These are phyloP conservation scores for Berberis thunbergii DNA, from an alignment of 164 flowering plant genomes.

Conservation along the genomic window DNA sequence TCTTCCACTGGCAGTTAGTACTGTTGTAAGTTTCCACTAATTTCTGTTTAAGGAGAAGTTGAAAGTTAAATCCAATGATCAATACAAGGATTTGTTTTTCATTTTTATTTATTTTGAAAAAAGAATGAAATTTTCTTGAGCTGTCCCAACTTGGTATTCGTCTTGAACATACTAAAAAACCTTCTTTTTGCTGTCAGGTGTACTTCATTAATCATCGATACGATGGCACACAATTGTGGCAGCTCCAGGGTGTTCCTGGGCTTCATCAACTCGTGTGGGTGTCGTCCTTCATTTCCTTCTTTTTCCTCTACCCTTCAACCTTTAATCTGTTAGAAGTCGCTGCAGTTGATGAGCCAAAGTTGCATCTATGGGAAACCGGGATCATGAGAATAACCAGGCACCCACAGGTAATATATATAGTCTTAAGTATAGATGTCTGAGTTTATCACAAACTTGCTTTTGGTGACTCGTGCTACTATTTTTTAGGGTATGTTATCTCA, in stretches of 20 bases:
- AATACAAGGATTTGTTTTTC: too few relatives aligned
- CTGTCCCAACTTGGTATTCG: too few relatives aligned
- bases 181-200: conserved; percentile 38
- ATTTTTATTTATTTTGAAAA: too few relatives aligned
- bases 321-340: conserved; percentile 93
- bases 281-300: conserved; percentile 65
- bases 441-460: too few relatives aligned
- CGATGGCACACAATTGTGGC: conserved; percentile 90
- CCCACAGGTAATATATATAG: conserved; percentile 61
- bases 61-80: background rate
- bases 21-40: conserved; percentile 51
- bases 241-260: conserved; percentile 63
- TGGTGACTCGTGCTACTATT: too few relatives aligned
- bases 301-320: conserved; percentile 92
- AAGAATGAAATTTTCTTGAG: too few relatives aligned
- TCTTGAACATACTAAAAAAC: too few relatives aligned
- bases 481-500: too few relatives aligned
- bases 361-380: conserved; percentile 99
- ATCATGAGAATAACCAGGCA: conserved; percentile 97
- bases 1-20: conserved; percentile 85
- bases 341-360: conserved; percentile 92
- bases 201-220: conserved; percentile 96
- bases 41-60: background rate
- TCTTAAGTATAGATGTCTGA: too few relatives aligned
- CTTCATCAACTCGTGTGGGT: conserved; percentile 75